phyloP scores from a whole-genome alignment of 495 filamentous ascomycete genomes.

The Aspergillus cavernicola region DNA sequence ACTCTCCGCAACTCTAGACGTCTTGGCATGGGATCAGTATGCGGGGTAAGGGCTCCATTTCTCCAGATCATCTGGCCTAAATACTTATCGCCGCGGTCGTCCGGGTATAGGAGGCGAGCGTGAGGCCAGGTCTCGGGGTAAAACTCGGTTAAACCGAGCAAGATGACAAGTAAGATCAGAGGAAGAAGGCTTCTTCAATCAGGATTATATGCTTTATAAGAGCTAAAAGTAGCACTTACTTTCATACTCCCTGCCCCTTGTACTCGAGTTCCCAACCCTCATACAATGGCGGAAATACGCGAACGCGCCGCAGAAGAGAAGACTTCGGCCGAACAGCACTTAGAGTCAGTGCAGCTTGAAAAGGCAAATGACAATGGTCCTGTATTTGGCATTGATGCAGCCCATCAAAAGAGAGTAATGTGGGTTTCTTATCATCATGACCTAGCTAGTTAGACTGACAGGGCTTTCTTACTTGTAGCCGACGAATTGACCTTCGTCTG shows the following conservation, averaged over 20 bases:
- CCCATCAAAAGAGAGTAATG: slow-evolving; percentile 18
- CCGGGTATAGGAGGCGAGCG: slow-evolving; percentile 1
- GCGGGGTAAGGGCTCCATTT: slow-evolving; percentile 12
- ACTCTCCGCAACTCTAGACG: neutral
- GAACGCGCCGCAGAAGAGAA: slow-evolving; percentile 1
- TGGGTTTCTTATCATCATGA: neutral
- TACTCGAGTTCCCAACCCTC: neutral
- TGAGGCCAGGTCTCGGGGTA: neutral
- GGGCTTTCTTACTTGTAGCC: neutral
- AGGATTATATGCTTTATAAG: neutral
- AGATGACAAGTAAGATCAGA: neutral
- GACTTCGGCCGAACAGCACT: neutral
- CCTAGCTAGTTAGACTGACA: neutral
- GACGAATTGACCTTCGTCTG: slow-evolving; percentile 14
- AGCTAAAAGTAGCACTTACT: neutral
- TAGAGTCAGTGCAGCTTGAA: slow-evolving; percentile 11
- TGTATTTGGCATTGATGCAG: slow-evolving; percentile 17
- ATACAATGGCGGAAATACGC: slow-evolving; percentile 2
- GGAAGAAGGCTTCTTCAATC: slow-evolving; percentile 12
- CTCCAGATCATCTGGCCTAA: neutral
- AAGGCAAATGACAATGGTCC: neutral
- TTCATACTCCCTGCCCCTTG: neutral
- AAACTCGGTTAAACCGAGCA: slow-evolving; percentile 1
- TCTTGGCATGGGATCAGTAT: slow-evolving; percentile 13
- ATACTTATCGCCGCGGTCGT: neutral